A percentile compares a stretch with the other conserved stretches of the same genome.
Conservation (phyloP, 495 filamentous ascomycete genomes). For the Glarea lozoyensis region DNA sequence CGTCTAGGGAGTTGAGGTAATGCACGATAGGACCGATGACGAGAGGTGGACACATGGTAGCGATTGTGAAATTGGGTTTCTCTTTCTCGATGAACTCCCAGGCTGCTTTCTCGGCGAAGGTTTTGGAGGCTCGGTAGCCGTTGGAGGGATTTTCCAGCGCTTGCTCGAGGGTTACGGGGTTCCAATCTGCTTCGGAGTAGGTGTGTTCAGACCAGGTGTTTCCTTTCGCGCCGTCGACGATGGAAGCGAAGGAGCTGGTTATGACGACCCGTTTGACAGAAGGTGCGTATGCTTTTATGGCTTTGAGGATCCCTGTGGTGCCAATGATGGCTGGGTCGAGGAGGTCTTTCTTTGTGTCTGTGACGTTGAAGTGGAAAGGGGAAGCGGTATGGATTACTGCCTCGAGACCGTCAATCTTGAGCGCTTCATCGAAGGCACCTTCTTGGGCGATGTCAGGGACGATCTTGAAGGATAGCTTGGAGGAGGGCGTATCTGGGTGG, state of each 20-base stretch:
- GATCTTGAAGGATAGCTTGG: conserved; percentile 62
- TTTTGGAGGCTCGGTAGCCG: conserved; percentile 41
- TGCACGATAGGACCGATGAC: conserved; percentile 58
- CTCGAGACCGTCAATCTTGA: conserved; percentile 68
- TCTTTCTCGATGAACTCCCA: conserved; percentile 74
- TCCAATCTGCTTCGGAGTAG: conserved; percentile 76
- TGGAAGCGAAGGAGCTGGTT: conserved; percentile 63
- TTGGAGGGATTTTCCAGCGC: conserved; percentile 43
- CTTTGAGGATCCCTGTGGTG: conserved; percentile 67
- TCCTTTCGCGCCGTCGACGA: conserved; percentile 23
- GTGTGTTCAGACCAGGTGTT: conserved; percentile 38
- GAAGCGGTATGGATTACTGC: conserved; percentile 80
- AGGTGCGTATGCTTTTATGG: conserved; percentile 64
- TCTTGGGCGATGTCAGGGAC: conserved; percentile 72
- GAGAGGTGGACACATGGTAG: conserved; percentile 56
- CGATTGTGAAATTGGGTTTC: conserved; percentile 66
- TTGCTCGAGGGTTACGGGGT: conserved; percentile 66
- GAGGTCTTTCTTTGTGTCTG: conserved; percentile 68
- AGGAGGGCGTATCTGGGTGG: conserved; percentile 48
- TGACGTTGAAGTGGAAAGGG: conserved; percentile 45
- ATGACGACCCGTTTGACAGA: conserved; percentile 73
- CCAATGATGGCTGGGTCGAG: conserved; percentile 78
- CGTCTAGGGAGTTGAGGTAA: conserved; percentile 53
- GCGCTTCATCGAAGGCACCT: conserved; percentile 69
- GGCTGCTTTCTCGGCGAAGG: conserved; percentile 55